Percentiles rank a stretch among this genome's conserved stretches.
Conservation (phyloP, 192 early-diverging fungal species). For the Endogone sp. region DNA sequence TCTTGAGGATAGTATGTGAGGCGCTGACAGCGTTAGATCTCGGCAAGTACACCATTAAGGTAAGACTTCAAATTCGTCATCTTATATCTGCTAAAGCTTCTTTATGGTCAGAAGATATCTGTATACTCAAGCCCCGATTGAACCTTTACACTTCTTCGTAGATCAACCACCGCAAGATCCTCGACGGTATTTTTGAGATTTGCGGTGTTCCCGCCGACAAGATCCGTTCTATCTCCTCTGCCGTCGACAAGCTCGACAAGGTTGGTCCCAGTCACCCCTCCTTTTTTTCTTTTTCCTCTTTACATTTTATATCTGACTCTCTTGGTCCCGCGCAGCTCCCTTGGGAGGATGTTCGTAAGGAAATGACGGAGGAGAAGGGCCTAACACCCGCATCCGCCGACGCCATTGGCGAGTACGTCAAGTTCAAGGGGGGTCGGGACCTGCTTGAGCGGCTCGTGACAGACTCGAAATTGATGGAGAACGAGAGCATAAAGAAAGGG, state of each 20-base stretch:
- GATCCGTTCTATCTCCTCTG: conserved; percentile 90
- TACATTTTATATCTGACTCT: neutral
- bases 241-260: conserved; percentile 99
- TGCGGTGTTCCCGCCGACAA: conserved; percentile 90
- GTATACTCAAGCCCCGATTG: no score
- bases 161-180: conserved; percentile 95
- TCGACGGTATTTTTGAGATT: conserved; percentile 96
- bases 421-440: conserved; percentile 72
- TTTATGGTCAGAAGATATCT: no score
- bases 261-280: conserved; percentile 9
- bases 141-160: no score
- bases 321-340: conserved; percentile 42
- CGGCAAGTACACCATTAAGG: conserved; percentile 89
- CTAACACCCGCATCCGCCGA: conserved; percentile 77
- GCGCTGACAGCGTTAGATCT: conserved; percentile 77
- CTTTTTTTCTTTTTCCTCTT: neutral
- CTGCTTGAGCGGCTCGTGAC: conserved; percentile 68
- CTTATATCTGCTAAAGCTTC: no score
- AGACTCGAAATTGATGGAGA: conserved; percentile 61
- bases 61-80: conserved; percentile 22
- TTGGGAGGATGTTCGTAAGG: conserved; percentile 90
- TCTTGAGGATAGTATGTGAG: conserved; percentile 76
- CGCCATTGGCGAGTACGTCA: conserved; percentile 90
- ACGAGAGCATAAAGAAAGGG: conserved; percentile 70
- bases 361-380: conserved; percentile 94